These are phyloP conservation scores for Cicer cuneatum DNA, from an alignment of 306 rosid genomes.

Conservation along the genomic window DNA sequence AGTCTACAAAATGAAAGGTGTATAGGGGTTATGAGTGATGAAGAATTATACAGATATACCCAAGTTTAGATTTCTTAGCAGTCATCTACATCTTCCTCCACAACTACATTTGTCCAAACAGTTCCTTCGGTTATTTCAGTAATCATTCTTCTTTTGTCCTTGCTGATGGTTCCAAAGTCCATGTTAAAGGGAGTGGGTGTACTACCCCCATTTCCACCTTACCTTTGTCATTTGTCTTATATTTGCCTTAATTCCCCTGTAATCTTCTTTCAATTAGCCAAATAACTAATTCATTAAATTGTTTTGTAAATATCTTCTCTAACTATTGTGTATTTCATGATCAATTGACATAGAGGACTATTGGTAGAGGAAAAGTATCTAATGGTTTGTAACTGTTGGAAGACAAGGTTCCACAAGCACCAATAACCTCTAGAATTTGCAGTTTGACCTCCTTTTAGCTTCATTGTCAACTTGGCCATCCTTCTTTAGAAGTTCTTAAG, in stretches of 20 bases:
- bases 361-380: not conserved
- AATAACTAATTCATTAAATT: not conserved
- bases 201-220: not conserved
- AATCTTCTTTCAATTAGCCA: not conserved
- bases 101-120: not conserved
- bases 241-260: no score
- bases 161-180: not conserved
- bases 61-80: not conserved
- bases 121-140: not conserved
- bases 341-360: not conserved
- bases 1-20: not conserved
- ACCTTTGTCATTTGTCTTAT: no score
- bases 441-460: not conserved
- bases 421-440: not conserved
- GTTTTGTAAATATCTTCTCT: not conserved
- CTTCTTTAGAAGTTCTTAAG: not conserved
- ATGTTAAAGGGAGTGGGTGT: not conserved
- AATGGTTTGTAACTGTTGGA: not conserved
- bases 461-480: not conserved
- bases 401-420: not conserved
- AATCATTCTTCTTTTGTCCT: not conserved
- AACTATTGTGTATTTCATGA: not conserved
- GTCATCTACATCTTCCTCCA: not conserved
- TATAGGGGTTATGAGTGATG: not conserved
- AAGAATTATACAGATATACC: not conserved